Evolutionary conservation across 2,329 filamentous ascomycete genomes (phyloP).

Genomic region (Epichloe typhina): DNA sequence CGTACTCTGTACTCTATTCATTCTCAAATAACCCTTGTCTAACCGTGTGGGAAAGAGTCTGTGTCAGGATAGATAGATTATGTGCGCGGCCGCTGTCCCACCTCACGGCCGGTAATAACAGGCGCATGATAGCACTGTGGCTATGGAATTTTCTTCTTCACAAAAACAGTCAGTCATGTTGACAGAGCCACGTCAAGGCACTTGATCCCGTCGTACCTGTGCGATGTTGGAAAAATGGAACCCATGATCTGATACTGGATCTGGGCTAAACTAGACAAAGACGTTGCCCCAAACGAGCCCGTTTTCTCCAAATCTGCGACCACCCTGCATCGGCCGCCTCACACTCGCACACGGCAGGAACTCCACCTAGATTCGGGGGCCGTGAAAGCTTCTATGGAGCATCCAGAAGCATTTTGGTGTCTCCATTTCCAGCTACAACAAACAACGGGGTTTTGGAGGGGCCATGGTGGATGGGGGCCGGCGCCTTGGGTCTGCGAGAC

Average conservation of each 20-base stretch:
- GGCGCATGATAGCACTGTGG: neutral
- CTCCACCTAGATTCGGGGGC: slow-evolving; percentile 10
- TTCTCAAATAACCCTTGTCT: neutral
- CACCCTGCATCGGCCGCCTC: slow-evolving; percentile 4
- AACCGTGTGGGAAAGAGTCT: neutral
- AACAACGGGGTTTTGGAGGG: slow-evolving; percentile 8
- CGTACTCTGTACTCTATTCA: no score
- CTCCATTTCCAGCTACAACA: slow-evolving; percentile 7
- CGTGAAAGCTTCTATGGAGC: slow-evolving; percentile 13
- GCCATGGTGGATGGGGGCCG: slow-evolving; percentile 5
- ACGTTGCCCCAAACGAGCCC: neutral
- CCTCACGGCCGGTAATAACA: neutral
- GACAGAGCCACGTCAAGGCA: neutral
- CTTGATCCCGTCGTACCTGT: neutral
- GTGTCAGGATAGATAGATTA: neutral
- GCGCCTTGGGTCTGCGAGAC: slow-evolving; percentile 7
- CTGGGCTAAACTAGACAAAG: neutral
- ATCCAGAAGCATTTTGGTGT: slow-evolving; percentile 12
- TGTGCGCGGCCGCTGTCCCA: neutral
- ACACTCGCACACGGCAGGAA: slow-evolving; percentile 5
- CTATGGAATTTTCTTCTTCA: no score
- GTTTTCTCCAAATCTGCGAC: slow-evolving; percentile 8
- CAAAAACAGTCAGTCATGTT: neutral
- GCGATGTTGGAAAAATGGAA: neutral
- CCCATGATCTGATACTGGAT: neutral